Base-by-base conservation (phyloP, 331 rosid species). In the Quercus phellos region DNA sequence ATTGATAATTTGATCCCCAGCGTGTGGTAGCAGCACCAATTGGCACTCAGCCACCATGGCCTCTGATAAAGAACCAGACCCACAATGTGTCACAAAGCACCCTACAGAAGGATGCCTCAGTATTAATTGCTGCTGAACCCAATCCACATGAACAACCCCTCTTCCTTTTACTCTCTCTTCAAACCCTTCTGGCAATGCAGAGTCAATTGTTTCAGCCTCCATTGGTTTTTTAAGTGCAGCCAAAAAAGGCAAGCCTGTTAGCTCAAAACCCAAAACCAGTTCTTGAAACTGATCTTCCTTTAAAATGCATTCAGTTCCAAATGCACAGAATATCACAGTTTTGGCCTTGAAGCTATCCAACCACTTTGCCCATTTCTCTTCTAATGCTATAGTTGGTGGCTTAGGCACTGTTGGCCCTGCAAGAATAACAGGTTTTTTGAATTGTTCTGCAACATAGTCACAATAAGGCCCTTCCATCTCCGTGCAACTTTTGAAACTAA, bases 71-170 rank as follows among this genome's bases (percentile, higher is more conserved):
- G 92, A 84, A n/a, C 89, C 88, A 4, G 88, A 80, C 14, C 92
- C 88, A 50, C 90, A 88, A 58, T 88, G 90, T 6, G 88, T 84
- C 54, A 88, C 92, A 73, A 88, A 88, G 73, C 87, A 84, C 38
- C 90, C 88, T 50, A 86, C 92, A 8, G 87, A 82, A 17, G 84
- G 76, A 84, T 86, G 92, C 66, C 70, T 74, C 78, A 84, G 53
- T 4, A 89, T 80, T 84, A 82, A 24, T 70, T 87, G 88, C 17
- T 88, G 90, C 17, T 82, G 86, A 50, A 89, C 80, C 92, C 92
- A 86, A 27, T 81, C 89, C 9, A 79, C 87, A 14, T 70, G 64
- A 21, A 89, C 86, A 34, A 86, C 32, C 50, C 89, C 90, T 80
- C 78, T 84, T 73, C 70, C 79, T 51, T 77, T 55, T 19, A 70